A percentile compares a stretch with the other conserved stretches of the same genome.
phyloP scores from a whole-genome alignment of 768 basidiomycete species.

The Suillus lakei region DNA sequence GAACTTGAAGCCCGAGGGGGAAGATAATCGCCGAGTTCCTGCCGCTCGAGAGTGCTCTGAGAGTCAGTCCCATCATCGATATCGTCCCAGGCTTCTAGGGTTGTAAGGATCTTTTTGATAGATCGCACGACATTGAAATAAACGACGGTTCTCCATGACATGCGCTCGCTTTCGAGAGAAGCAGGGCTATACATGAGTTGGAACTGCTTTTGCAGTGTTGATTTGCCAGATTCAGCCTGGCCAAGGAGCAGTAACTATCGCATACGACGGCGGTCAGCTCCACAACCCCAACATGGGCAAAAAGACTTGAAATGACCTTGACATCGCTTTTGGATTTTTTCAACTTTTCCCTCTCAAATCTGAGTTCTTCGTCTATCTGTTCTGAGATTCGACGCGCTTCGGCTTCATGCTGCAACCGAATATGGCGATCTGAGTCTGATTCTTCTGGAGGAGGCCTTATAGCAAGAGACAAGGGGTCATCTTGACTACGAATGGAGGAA shows the following conservation, averaged over 20 bases:
- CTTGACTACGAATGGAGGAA: conserved; percentile 73
- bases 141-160: conserved; percentile 74
- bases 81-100: conserved; percentile 67
- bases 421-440: conserved; percentile 64
- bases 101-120: conserved; percentile 68
- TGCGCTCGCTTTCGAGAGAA: conserved; percentile 69
- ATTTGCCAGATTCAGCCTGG: conserved; percentile 81
- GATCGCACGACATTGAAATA: conserved; percentile 80
- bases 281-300: not conserved
- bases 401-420: conserved; percentile 66
- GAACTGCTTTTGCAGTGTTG: conserved; percentile 78
- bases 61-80: conserved; percentile 54
- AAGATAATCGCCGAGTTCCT: conserved; percentile 32
- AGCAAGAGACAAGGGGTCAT: conserved; percentile 75
- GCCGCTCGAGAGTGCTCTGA: conserved; percentile 37
- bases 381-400: conserved; percentile 81
- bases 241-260: conserved; percentile 72
- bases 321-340: conserved; percentile 75
- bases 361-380: conserved; percentile 81
- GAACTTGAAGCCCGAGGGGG: conserved; percentile 20
- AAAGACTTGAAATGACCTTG: conserved; percentile 49
- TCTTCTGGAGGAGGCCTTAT: conserved; percentile 69
- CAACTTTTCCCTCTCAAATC: conserved; percentile 66
- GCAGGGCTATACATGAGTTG: conserved; percentile 82
- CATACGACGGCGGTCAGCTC: conserved; percentile 24